These are phyloP conservation scores for Hypomyces perniciosus DNA, from an alignment of 2,329 filamentous ascomycete genomes.

Conservation along the genomic window DNA sequence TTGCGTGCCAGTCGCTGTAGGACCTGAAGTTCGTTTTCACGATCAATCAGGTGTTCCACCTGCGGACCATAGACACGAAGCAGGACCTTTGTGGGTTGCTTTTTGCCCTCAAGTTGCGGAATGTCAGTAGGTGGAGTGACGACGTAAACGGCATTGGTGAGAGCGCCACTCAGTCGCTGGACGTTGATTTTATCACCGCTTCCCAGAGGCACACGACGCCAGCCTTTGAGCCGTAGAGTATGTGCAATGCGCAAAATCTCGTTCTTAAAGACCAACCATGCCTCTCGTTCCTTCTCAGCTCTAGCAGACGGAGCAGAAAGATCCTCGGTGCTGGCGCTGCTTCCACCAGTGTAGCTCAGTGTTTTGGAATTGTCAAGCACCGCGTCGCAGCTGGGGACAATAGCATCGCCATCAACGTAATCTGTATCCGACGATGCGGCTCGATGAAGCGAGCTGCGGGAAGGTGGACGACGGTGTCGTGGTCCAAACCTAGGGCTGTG, in stretches of 20 bases:
- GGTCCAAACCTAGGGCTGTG: slow-evolving; percentile 37
- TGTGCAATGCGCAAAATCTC: slow-evolving; percentile 87
- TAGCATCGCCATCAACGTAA: slow-evolving; percentile 68
- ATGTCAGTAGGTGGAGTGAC: slow-evolving; percentile 72
- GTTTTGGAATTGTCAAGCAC: slow-evolving; percentile 87
- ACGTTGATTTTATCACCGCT: slow-evolving; percentile 63
- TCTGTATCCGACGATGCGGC: slow-evolving; percentile 77
- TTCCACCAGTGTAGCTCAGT: slow-evolving; percentile 60
- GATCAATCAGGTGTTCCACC: slow-evolving; percentile 91
- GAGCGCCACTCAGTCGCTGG: slow-evolving; percentile 75
- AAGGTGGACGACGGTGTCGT: slow-evolving; percentile 32
- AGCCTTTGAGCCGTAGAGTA: slow-evolving; percentile 84
- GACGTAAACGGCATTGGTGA: slow-evolving; percentile 96
- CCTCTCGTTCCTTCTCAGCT: slow-evolving; percentile 62
- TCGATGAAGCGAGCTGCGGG: slow-evolving; percentile 35
- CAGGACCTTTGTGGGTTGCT: slow-evolving; percentile 61
- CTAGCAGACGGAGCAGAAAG: slow-evolving; percentile 29
- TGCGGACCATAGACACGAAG: slow-evolving; percentile 92
- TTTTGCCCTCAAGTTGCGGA: slow-evolving; percentile 34
- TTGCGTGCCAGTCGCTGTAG: slow-evolving; percentile 80
- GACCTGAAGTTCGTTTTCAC: slow-evolving; percentile 82
- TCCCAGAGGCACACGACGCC: slow-evolving; percentile 75
- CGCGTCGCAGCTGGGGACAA: slow-evolving; percentile 82
- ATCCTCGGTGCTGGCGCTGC: slow-evolving; percentile 36
- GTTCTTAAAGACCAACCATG: slow-evolving; percentile 82